phyloP scores from a whole-genome alignment of 1,284 basidiomycete species.

The Trichosporon ovoides region DNA sequence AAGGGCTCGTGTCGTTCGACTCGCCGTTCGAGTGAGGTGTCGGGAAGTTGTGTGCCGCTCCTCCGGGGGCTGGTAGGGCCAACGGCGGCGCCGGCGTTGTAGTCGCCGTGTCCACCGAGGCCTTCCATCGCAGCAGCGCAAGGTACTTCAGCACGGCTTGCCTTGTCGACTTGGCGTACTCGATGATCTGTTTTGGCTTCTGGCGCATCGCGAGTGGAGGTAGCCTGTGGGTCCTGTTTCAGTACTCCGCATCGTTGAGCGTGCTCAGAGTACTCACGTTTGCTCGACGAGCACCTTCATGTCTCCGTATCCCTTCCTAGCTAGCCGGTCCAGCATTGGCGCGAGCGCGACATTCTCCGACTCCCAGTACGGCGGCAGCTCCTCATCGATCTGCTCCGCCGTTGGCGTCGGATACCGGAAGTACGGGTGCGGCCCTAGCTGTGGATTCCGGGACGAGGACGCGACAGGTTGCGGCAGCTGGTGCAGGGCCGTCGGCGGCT shows the following conservation, averaged over 20 bases:
- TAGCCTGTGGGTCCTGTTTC: slow-evolving; percentile 14
- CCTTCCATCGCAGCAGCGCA: slow-evolving; percentile 44
- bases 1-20: slow-evolving; percentile 35
- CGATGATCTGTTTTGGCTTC: slow-evolving; percentile 38
- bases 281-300: slow-evolving; percentile 30
- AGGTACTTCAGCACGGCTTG: slow-evolving; percentile 44
- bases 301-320: slow-evolving; percentile 36
- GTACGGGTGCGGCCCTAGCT: slow-evolving; percentile 37
- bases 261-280: no score
- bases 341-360: slow-evolving; percentile 38
- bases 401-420: slow-evolving; percentile 41
- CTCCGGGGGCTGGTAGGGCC: neutral
- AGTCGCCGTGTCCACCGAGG: slow-evolving; percentile 33
- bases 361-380: slow-evolving; percentile 42
- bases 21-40: slow-evolving; percentile 40
- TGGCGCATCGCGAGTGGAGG: slow-evolving; percentile 25
- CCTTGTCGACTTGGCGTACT: slow-evolving; percentile 39
- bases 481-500: slow-evolving; percentile 11
- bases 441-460: slow-evolving; percentile 30
- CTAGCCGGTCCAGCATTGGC: slow-evolving; percentile 32
- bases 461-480: slow-evolving; percentile 18
- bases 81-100: slow-evolving; percentile 2
- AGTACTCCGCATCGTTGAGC: no score
- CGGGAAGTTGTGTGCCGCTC: slow-evolving; percentile 28
- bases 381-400: slow-evolving; percentile 35